Base-by-base conservation (phyloP, 441 rosid species). In the Pelargonium citronellum region DNA sequence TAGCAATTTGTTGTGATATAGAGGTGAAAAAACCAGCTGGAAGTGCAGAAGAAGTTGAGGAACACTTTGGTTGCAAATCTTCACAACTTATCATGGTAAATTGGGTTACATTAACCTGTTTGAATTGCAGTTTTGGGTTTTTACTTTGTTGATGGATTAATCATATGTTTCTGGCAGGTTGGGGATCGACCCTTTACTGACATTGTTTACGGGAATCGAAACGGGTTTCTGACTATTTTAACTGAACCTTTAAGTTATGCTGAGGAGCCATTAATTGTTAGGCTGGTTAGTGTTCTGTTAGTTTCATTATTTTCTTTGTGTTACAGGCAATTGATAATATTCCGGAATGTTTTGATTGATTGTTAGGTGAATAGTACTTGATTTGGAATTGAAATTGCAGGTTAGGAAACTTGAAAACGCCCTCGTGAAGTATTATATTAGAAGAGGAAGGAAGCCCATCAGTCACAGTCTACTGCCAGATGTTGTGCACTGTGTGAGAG, bases 101-200 rank as follows among this genome's bases (percentile, higher is more conserved):
- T 66, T 39, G 19, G 41, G 66, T 71, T 15, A 41, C 68, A n/a
- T 75, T 69, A 34, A 76, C 39, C 72, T 71, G 17, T 72, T 73
- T 6, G 49, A 19, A 19, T 75, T 16, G 55, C 70, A 72, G 51
- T 15, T 37, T 65, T 71, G 16, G n/a, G 30, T 46, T 51, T 68
- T 66, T 1, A 7, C 34, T 55, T 55, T 46, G 15, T 11, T 5
- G 22, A 67, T 24, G 61, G 62, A 69, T 65, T 12, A 39, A 11
- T 71, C 34, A 27, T 71, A 41, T 78, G 75, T 71, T 76, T 64
- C 15, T 75, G 53, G 69, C 83, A 95, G 99, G 96, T 95, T 73
- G 99, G 99, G 71, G 99, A 95, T 82, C 85, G 98, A 39, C 97
- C 98, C 39, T 90, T 95, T 71, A 95, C 98, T 9, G 99, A 95